A percentile compares a stretch with the other conserved stretches of the same genome.
Conservation (phyloP, 208 protist species). For the Lotmaria passim region DNA sequence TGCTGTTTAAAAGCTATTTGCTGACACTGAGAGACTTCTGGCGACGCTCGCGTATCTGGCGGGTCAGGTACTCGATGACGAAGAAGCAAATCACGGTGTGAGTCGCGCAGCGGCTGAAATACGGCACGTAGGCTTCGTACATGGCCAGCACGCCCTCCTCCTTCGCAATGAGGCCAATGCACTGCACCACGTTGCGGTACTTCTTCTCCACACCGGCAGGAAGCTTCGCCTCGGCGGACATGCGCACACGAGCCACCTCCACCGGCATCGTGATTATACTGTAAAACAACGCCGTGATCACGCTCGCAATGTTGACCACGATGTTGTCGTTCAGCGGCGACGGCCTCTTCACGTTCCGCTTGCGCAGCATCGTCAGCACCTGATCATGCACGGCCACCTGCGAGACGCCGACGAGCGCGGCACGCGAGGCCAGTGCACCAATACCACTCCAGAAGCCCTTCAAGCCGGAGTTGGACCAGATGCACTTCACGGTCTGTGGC, state of each 20-base stretch:
- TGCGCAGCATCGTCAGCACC: conserved; percentile 75
- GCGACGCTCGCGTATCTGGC: too few relatives aligned
- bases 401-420: conserved; percentile 83
- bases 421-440: conserved; percentile 78
- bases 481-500: conserved; percentile 37
- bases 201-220: conserved; percentile 46
- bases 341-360: conserved; percentile 40
- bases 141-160: conserved; percentile 84
- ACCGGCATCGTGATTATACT: conserved; percentile 90
- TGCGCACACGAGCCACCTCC: conserved; percentile 88
- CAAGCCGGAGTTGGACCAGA: conserved; percentile 60
- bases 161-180: conserved; percentile 67
- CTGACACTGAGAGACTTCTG: too few relatives aligned
- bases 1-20: too few relatives aligned
- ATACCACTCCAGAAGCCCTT: conserved; percentile 86
- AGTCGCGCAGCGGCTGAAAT: conserved; percentile 84
- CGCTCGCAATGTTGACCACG: conserved; percentile 80
- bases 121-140: conserved; percentile 89
- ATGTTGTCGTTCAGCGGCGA: conserved; percentile 64
- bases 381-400: conserved; percentile 95
- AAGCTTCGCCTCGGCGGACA: conserved; percentile 85
- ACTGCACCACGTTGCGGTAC: conserved; percentile 85
- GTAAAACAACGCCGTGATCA: conserved; percentile 87
- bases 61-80: conserved; percentile 66
- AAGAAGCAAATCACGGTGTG: conserved; percentile 94